Base-by-base conservation (phyloP, 2,329 filamentous ascomycete genomes). In the Blumeriella jaapii region DNA sequence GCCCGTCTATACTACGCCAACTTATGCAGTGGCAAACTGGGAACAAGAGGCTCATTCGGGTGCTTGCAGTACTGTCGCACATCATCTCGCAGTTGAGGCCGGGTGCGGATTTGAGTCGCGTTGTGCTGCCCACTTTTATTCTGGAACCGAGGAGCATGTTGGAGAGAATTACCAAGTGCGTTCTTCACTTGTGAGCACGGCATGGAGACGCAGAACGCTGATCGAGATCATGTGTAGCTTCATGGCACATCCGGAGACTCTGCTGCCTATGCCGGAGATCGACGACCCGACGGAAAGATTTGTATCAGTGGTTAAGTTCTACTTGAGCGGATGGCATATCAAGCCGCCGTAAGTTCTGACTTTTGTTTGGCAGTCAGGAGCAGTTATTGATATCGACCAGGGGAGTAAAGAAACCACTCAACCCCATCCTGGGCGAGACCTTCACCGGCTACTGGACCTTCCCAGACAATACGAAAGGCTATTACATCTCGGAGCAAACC, bases 241-340 rank as follows among this genome's bases (percentile, higher is more conserved):
- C 69, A 98, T 98, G 91, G 93, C 89, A 52, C 91, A 98, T 57
- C 91, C 91, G 25, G 91, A 98, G 61, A 93, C 86, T 54, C 78
- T 98, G 19, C 74, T 98, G 4, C 79, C 82, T 20, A 91, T 96
- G 59, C 74, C 89, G 28, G 65, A 74, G 29, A 82, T 95, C 50
- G 82, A 96, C 33, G 89, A 98, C 54, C 89, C 91, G 1, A 66
- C 85, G 38, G 68, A 89, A 54, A 76, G 91, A 57, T 98, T 98
- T 55, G 77, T 96, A 18, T 83, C 86, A 10, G 91, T 98, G 31
- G 84, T 95, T 56, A 95, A 93, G 61, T 98, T 98, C 60, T 98
- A 98, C 60, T 68, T 98, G 28, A 94, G 86, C 59, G 91, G 91
- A 53, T 98, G 91, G 91, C 91, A 98, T 59, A 95, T 98, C 57